phyloP scores from a whole-genome alignment of 2,329 filamentous ascomycete genomes.

The Leptodontidium sp. region DNA sequence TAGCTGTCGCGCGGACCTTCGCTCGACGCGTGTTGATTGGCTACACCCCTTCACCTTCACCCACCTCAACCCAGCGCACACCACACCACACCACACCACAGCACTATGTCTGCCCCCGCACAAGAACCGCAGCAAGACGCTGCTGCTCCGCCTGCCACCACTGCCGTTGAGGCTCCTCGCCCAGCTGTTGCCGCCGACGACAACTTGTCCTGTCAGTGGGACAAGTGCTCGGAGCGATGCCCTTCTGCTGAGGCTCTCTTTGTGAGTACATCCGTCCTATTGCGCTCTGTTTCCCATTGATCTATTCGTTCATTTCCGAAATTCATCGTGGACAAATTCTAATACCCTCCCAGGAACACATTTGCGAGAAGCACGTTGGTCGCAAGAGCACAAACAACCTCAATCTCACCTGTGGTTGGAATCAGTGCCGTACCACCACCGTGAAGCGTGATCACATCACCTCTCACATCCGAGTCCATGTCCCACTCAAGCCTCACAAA shows the following conservation, averaged over 20 bases:
- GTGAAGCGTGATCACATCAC: conserved; percentile 99
- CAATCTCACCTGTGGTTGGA: conserved; percentile 97
- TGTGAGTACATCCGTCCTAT: conserved; percentile 43
- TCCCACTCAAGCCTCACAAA: conserved; percentile 98
- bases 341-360: conserved; percentile 77
- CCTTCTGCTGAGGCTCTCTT: conserved; percentile 51
- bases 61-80: background rate
- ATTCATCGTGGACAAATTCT: background rate
- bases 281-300: background rate
- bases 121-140: conserved; percentile 35
- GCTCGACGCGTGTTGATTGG: conserved; percentile 5
- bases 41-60: background rate
- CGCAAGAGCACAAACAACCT: conserved; percentile 99
- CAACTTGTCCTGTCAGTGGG: conserved; percentile 52
- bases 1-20: background rate
- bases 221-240: conserved; percentile 50
- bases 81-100: background rate
- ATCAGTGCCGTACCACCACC: conserved; percentile 92
- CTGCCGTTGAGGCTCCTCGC: conserved; percentile 32
- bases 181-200: conserved; percentile 43
- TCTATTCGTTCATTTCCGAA: background rate
- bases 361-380: conserved; percentile 97
- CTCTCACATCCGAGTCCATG: conserved; percentile 97
- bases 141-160: conserved; percentile 29
- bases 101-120: conserved; percentile 35